Conservation (phyloP, 768 basidiomycete genomes). For the Lactarius pseudohatsudake region DNA sequence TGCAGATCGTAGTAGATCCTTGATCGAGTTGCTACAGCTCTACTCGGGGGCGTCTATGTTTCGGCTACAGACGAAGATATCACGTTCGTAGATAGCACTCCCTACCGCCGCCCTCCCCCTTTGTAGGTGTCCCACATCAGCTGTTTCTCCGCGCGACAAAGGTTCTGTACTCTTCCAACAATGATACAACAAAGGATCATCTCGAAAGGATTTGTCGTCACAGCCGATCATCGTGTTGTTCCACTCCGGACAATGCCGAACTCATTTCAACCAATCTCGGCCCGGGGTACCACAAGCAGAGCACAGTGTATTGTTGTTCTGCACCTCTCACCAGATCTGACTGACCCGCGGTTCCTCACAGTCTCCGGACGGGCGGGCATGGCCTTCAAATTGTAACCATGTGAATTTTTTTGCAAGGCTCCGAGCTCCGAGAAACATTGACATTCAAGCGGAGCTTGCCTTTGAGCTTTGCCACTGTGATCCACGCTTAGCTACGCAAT, state of each 20-base stretch:
- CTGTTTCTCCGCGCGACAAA: background rate
- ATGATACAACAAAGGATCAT: background rate
- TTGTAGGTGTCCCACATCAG: background rate
- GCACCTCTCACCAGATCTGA: background rate
- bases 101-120: background rate
- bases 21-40: background rate
- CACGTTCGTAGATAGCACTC: background rate
- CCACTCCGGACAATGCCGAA: conserved; percentile 17
- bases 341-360: background rate
- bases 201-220: background rate
- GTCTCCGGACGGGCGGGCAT: background rate
- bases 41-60: background rate
- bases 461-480: too few relatives aligned
- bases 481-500: background rate
- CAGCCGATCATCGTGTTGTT: conserved; percentile 7
- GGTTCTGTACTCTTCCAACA: background rate
- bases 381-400: background rate
- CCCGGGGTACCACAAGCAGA: background rate
- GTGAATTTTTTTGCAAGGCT: background rate
- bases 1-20: conserved; percentile 2
- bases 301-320: background rate
- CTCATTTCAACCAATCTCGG: background rate
- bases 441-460: background rate
- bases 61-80: background rate
- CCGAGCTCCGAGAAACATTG: background rate